Conservation (phyloP, 2,329 filamentous ascomycete genomes). For the Botrytis byssoidea region DNA sequence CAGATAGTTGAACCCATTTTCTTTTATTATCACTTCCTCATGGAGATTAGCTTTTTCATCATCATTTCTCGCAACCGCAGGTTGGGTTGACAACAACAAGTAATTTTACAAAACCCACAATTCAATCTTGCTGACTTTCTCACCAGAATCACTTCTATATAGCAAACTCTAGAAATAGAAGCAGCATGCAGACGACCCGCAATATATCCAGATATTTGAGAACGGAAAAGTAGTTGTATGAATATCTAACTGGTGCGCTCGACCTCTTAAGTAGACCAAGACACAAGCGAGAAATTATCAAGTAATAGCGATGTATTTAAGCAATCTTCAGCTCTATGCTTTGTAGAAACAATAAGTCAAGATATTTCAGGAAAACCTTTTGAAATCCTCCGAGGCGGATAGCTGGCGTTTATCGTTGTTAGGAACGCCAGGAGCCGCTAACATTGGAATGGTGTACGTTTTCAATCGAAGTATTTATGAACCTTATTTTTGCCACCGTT, state of each 20-base stretch:
- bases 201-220: not conserved
- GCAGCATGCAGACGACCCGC: rapidly evolving
- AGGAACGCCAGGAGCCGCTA: rapidly evolving
- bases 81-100: not conserved
- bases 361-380: too few relatives aligned
- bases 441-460: not conserved
- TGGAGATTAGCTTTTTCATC: not conserved
- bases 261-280: not conserved
- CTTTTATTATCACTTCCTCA: rapidly evolving
- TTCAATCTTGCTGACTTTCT: too few relatives aligned
- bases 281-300: not conserved
- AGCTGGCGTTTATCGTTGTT: not conserved
- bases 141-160: rapidly evolving
- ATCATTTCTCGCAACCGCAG: not conserved
- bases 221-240: too few relatives aligned
- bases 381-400: not conserved
- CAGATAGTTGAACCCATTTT: not conserved
- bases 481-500: rapidly evolving
- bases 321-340: not conserved
- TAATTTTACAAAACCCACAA: not conserved
- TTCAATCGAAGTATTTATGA: not conserved
- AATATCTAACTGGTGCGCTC: not conserved
- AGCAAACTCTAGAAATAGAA: not conserved
- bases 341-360: rapidly evolving
- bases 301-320: not conserved